A percentile compares a stretch with the other conserved stretches of the same genome.
phyloP scores from a whole-genome alignment of 129 eudicot species.

The Smallanthus sonchifolius region DNA sequence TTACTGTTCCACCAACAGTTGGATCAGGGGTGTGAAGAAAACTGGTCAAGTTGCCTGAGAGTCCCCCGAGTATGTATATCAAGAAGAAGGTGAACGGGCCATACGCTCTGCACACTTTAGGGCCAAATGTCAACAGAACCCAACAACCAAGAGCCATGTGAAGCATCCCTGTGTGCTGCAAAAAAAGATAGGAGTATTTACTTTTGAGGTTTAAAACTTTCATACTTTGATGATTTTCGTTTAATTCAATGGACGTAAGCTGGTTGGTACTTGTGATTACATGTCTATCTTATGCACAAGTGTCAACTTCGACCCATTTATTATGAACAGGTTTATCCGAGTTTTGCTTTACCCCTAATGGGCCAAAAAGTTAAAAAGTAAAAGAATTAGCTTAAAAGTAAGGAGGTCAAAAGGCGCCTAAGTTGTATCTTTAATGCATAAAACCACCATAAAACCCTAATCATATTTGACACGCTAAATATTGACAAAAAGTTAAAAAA shows the following conservation, averaged over 20 bases:
- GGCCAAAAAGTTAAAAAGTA: neutral
- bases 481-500: neutral
- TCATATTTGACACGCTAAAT: neutral
- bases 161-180: conserved; percentile 82
- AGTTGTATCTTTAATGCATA: neutral
- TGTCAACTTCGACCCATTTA: neutral
- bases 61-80: conserved; percentile 80
- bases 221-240: conserved; percentile 7
- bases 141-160: conserved; percentile 63
- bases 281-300: neutral
- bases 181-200: neutral
- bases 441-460: neutral
- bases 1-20: conserved; percentile 90
- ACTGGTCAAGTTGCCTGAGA: conserved; percentile 76
- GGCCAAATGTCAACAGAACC: conserved; percentile 72
- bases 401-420: neutral
- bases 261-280: neutral
- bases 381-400: neutral
- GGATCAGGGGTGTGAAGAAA: conserved; percentile 83
- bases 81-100: conserved; percentile 75
- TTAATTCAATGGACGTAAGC: neutral
- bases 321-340: neutral
- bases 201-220: neutral
- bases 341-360: neutral
- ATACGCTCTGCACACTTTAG: conserved; percentile 64